These are phyloP conservation scores for Paraurostyla sp. DNA, from an alignment of 73 alveolate genomes.

Conservation along the genomic window DNA sequence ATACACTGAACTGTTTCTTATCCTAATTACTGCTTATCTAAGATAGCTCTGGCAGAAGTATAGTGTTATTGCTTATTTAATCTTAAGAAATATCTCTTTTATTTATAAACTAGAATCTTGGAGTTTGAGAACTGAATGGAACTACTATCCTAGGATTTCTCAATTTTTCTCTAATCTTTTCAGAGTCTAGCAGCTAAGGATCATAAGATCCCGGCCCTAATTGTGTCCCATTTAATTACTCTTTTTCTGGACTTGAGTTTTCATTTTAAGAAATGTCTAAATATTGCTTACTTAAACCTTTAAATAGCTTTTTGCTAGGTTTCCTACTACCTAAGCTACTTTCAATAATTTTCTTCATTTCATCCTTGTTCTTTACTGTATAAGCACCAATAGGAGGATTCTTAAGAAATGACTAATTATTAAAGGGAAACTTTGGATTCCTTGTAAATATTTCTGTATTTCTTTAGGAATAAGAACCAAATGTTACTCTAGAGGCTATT, in stretches of 20 bases:
- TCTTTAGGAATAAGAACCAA: conserved; percentile 46
- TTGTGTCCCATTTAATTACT: not conserved
- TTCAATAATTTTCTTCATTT: not conserved
- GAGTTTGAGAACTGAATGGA: conserved; percentile 21
- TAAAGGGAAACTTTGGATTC: conserved; percentile 29
- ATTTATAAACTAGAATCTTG: conserved; percentile 48
- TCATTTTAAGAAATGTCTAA: not conserved
- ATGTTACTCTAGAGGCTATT: not conserved
- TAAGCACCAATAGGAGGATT: conserved; percentile 18
- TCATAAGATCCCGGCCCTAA: conserved; percentile 17
- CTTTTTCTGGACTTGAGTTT: not conserved
- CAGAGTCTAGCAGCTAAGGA: not conserved
- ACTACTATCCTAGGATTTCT: not conserved
- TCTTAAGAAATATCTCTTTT: not conserved
- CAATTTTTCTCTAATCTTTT: not conserved
- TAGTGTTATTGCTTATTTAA: too few relatives aligned
- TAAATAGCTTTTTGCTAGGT: not conserved
- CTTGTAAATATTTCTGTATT: conserved; percentile 30
- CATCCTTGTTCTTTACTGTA: not conserved
- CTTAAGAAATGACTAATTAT: not conserved
- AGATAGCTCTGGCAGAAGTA: not conserved
- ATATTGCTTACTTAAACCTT: not conserved
- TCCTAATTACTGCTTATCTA: not conserved
- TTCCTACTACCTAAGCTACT: too few relatives aligned
- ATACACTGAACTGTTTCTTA: not conserved